phyloP scores from a whole-genome alignment of 306 rosid genomes.

The Castanea mollissima region DNA sequence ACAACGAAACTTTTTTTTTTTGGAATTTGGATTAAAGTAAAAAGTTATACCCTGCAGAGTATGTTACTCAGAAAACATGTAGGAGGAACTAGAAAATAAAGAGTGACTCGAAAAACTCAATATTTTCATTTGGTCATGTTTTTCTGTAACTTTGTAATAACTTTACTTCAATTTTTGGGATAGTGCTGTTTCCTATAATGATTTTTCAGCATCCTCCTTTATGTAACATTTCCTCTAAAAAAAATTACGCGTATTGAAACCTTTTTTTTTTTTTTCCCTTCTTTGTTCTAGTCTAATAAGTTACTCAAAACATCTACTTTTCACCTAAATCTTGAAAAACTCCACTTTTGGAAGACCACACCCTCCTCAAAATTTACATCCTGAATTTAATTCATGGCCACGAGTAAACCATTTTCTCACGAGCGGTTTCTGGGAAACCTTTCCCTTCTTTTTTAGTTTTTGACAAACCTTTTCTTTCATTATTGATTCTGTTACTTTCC shows the following conservation, averaged over 20 bases:
- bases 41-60: too few relatives aligned
- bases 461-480: too few relatives aligned
- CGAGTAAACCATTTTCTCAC: slow-evolving; percentile 24
- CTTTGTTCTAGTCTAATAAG: not conserved
- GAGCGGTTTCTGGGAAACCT: not conserved
- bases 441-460: not conserved
- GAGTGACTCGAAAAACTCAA: not conserved
- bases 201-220: slow-evolving; percentile 18
- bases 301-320: slow-evolving; percentile 20
- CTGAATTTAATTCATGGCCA: slow-evolving; percentile 4
- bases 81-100: not conserved
- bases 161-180: too few relatives aligned
- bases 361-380: slow-evolving; percentile 2
- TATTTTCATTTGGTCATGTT: too few relatives aligned
- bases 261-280: not conserved
- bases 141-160: too few relatives aligned
- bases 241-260: not conserved
- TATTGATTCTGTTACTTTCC: slow-evolving; percentile 16
- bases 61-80: too few relatives aligned
- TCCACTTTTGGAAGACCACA: slow-evolving; percentile 42
- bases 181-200: slow-evolving; percentile 15
- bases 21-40: too few relatives aligned
- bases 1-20: too few relatives aligned
- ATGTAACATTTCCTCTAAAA: slow-evolving; percentile 2
- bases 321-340: slow-evolving; percentile 32